Percentiles rank a stretch among this genome's conserved stretches.
phyloP scores from a whole-genome alignment of 2,329 filamentous ascomycete species.

The Neofusicoccum laricinum region DNA sequence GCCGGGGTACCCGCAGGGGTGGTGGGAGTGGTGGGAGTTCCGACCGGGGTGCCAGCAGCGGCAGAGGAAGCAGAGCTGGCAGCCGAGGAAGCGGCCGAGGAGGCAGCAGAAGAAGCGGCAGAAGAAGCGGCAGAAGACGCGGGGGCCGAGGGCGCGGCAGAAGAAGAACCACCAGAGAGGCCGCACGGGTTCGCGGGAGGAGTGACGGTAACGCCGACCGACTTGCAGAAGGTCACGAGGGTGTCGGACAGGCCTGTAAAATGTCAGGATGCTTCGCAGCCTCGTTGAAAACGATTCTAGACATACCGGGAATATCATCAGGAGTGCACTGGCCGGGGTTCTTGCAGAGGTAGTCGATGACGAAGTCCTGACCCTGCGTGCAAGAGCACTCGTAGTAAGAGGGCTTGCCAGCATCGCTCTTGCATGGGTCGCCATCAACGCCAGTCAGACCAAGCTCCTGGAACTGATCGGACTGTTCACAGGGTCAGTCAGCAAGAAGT shows the following conservation, averaged over 20 bases:
- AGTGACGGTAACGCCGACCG: conserved; percentile 6
- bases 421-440: conserved; percentile 13
- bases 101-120: not conserved
- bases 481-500: not conserved
- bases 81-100: not conserved
- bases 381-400: conserved; percentile 16
- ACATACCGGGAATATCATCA: not conserved
- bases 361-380: conserved; percentile 3
- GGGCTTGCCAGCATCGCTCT: conserved; percentile 1
- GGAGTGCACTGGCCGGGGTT: conserved; percentile 4
- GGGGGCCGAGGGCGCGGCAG: not conserved
- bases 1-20: conserved; percentile 18
- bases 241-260: not conserved
- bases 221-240: conserved; percentile 12
- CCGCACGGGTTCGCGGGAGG: conserved; percentile 9
- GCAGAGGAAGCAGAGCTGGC: not conserved
- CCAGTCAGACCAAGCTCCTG: conserved; percentile 7
- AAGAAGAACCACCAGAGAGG: not conserved
- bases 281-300: no score
- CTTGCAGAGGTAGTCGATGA: conserved; percentile 4
- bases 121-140: not conserved
- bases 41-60: conserved; percentile 11
- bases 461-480: conserved; percentile 1
- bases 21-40: conserved; percentile 5
- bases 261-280: not conserved